phyloP scores from a whole-genome alignment of 306 rosid species.

The Hylodesmum podocarpum region DNA sequence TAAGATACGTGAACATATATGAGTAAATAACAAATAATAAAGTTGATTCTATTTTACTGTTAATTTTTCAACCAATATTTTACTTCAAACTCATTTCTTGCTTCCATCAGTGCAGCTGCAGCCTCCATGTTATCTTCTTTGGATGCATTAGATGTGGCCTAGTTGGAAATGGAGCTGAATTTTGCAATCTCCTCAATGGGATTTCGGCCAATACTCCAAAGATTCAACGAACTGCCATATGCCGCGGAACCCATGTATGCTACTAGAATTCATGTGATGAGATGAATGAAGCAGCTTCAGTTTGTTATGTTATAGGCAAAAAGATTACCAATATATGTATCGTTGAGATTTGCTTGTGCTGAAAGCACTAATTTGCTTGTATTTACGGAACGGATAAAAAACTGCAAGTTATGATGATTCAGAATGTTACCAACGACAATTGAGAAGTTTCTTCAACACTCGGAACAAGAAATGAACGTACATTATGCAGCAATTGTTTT shows the following conservation, averaged over 20 bases:
- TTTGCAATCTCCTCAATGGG: background rate
- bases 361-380: constrained; percentile 1
- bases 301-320: background rate
- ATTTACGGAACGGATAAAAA: background rate
- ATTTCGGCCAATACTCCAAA: background rate
- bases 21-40: background rate
- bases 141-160: background rate
- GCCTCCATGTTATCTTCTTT: constrained; percentile 5
- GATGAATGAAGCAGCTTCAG: background rate
- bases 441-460: background rate
- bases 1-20: background rate
- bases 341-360: background rate
- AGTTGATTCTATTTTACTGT: background rate
- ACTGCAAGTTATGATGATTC: background rate
- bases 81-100: background rate
- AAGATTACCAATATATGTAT: no score
- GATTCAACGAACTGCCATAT: background rate
- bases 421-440: background rate
- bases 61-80: background rate
- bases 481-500: background rate
- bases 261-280: background rate
- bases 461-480: background rate
- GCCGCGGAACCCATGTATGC: background rate
- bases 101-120: background rate
- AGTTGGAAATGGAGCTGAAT: constrained; percentile 10